Evolutionary conservation across 2,329 filamentous ascomycete genomes (phyloP).

Genomic region (Neobulgaria alba): DNA sequence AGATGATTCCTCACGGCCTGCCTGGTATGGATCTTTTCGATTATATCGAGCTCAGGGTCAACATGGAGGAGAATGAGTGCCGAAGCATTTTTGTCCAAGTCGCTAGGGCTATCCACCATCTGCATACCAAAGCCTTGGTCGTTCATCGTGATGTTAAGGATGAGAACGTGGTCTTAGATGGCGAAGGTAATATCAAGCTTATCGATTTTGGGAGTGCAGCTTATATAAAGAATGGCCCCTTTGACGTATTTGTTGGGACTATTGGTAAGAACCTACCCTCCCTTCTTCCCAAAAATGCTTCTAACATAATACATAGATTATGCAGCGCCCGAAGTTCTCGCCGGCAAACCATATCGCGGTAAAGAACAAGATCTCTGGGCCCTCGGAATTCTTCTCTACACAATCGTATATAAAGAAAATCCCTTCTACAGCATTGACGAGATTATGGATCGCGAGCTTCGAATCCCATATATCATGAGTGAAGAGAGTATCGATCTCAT

Average conservation of each 20-base stretch:
- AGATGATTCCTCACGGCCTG: constrained; percentile 90
- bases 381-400: constrained; percentile 91
- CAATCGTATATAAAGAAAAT: constrained; percentile 99
- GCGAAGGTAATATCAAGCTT: constrained; percentile 89
- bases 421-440: constrained; percentile 98
- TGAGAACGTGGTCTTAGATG: constrained; percentile 93
- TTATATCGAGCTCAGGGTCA: constrained; percentile 92
- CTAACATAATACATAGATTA: constrained; percentile 57
- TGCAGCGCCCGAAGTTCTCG: constrained; percentile 93
- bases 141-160: constrained; percentile 99
- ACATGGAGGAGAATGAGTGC: constrained; percentile 93
- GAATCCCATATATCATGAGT: constrained; percentile 80
- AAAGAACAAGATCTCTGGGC: constrained; percentile 99
- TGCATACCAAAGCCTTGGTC: constrained; percentile 83
- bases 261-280: constrained; percentile 59
- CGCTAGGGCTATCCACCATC: constrained; percentile 77
- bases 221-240: constrained; percentile 96
- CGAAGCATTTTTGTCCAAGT: constrained; percentile 94
- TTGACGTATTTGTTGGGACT: constrained; percentile 97
- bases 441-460: constrained; percentile 93
- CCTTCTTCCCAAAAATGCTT: neutral
- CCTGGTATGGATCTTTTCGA: constrained; percentile 98
- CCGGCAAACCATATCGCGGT: constrained; percentile 82
- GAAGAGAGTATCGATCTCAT: constrained; percentile 91
- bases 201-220: constrained; percentile 98